phyloP scores from a whole-genome alignment of 768 basidiomycete species.

The Boletus pseudopeckii region DNA sequence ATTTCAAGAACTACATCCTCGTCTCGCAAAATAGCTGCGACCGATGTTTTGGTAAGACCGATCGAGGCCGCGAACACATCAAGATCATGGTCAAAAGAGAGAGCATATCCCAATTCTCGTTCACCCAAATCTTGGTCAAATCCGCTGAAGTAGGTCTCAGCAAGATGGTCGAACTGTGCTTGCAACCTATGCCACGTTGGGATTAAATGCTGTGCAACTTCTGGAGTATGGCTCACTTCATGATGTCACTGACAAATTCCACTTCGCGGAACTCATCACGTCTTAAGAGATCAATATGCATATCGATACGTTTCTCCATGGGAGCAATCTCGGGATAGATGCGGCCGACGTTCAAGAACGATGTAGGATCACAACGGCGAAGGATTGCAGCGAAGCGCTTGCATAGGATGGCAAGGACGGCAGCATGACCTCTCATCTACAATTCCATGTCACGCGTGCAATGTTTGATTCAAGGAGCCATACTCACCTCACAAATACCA shows the following conservation, averaged over 20 bases:
- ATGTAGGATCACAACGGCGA: conserved; percentile 74
- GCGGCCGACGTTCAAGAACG: conserved; percentile 82
- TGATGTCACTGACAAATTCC: conserved; percentile 89
- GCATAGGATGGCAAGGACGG: conserved; percentile 77
- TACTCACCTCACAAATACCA: conserved; percentile 86
- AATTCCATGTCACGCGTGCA: background rate
- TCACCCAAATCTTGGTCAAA: conserved; percentile 89
- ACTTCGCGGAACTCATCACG: conserved; percentile 90
- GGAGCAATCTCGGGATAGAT: conserved; percentile 81
- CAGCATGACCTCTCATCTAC: conserved; percentile 81
- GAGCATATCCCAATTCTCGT: conserved; percentile 78
- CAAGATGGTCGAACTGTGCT: conserved; percentile 89
- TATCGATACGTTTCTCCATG: conserved; percentile 89
- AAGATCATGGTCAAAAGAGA: conserved; percentile 84
- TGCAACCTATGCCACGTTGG: conserved; percentile 60
- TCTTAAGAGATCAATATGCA: conserved; percentile 80
- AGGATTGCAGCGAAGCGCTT: conserved; percentile 87
- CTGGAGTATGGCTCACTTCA: conserved; percentile 58
- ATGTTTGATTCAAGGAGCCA: background rate
- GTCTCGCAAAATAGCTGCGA: conserved; percentile 70
- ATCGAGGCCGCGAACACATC: conserved; percentile 93
- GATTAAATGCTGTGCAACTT: background rate
- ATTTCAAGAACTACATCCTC: conserved; percentile 73
- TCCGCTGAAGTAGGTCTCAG: conserved; percentile 79
- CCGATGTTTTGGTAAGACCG: conserved; percentile 83